Conservation (phyloP, 2,329 filamentous ascomycete genomes). For the Penicillium sp. region DNA sequence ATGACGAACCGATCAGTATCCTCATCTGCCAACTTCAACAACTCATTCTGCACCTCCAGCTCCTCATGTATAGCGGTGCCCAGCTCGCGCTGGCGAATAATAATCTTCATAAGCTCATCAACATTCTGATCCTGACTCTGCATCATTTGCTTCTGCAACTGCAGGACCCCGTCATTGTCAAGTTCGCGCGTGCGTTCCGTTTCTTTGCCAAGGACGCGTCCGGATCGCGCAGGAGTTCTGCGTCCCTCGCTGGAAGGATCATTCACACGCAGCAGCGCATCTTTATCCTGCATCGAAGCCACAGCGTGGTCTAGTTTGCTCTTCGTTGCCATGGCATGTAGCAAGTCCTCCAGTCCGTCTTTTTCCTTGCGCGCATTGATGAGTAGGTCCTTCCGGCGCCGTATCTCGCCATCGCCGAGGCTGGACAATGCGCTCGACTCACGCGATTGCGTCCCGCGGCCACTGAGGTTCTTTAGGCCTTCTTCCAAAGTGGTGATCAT, state of each 20-base stretch:
- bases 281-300: conserved; percentile 45
- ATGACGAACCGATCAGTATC: conserved; percentile 48
- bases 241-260: conserved; percentile 10
- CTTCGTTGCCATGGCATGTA: conserved; percentile 55
- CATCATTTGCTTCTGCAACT: conserved; percentile 59
- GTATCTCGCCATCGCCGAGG: conserved; percentile 57
- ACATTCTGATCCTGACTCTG: conserved; percentile 57
- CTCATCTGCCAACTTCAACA: conserved; percentile 55
- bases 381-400: conserved; percentile 55
- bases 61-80: conserved; percentile 60
- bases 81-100: conserved; percentile 57
- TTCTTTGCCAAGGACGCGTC: conserved; percentile 51
- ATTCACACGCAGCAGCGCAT: conserved; percentile 37
- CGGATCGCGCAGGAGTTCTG: conserved; percentile 36
- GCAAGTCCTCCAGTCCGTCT: conserved; percentile 56
- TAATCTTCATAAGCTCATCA: conserved; percentile 54
- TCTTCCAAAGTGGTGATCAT: conserved; percentile 54
- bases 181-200: conserved; percentile 58
- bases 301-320: conserved; percentile 43
- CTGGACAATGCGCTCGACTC: conserved; percentile 45
- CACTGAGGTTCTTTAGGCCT: conserved; percentile 45
- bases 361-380: conserved; percentile 56
- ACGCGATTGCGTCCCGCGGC: conserved; percentile 24
- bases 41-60: conserved; percentile 56
- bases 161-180: conserved; percentile 60